Conservation (phyloP, 768 basidiomycete genomes). For the Xerocomellus chrysenteron region DNA sequence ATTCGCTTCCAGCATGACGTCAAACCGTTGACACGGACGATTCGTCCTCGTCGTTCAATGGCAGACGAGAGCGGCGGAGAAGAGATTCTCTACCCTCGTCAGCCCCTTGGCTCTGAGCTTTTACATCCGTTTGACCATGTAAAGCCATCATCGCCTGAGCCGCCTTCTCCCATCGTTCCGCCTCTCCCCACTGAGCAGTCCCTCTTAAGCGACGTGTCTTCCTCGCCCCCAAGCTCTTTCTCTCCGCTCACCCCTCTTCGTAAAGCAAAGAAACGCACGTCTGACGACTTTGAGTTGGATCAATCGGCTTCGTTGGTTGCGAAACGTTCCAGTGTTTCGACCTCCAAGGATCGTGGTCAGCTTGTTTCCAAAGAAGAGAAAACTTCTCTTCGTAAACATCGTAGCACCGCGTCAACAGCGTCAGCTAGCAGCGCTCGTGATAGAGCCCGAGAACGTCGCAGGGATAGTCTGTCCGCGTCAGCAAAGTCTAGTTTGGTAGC, state of each 20-base stretch:
- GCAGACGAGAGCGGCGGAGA: slow-evolving; percentile 88
- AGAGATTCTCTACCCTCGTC: slow-evolving; percentile 85
- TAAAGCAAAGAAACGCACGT: slow-evolving; percentile 71
- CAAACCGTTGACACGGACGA: slow-evolving; percentile 44
- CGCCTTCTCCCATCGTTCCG: slow-evolving; percentile 28
- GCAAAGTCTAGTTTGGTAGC: slow-evolving; percentile 27
- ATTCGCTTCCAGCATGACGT: slow-evolving; percentile 41
- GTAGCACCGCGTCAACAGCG: slow-evolving; percentile 62
- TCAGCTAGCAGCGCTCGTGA: slow-evolving; percentile 42
- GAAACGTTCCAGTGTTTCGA: slow-evolving; percentile 42
- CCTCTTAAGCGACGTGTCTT: slow-evolving; percentile 28
- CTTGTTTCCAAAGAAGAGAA: slow-evolving; percentile 49
- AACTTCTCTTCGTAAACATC: slow-evolving; percentile 58
- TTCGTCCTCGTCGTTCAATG: slow-evolving; percentile 62
- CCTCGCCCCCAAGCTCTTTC: slow-evolving; percentile 68
- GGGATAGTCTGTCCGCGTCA: slow-evolving; percentile 47
- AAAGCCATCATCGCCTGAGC: slow-evolving; percentile 30
- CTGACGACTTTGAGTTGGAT: slow-evolving; percentile 82
- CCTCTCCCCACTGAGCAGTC: slow-evolving; percentile 34
- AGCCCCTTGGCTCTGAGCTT: slow-evolving; percentile 36
- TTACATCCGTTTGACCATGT: slow-evolving; percentile 34
- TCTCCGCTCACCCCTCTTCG: slow-evolving; percentile 40
- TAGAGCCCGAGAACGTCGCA: slow-evolving; percentile 49
- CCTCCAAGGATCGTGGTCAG: slow-evolving; percentile 27
- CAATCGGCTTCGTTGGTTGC: slow-evolving; percentile 60